These are phyloP conservation scores for Sanguinoderma infundibulare DNA, from an alignment of 1,284 basidiomycete genomes.

Conservation along the genomic window DNA sequence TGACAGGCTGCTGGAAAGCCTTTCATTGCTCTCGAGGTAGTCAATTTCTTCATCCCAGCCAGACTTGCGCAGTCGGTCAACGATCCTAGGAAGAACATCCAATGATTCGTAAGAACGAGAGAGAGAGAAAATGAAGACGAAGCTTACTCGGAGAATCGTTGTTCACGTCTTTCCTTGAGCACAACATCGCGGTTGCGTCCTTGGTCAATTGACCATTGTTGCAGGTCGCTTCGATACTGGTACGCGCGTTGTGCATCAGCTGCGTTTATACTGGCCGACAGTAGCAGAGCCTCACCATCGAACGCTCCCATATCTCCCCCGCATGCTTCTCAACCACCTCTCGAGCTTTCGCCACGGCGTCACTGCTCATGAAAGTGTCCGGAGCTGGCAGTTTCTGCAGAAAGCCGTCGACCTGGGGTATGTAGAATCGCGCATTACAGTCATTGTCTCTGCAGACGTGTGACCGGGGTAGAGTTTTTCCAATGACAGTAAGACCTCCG, in stretches of 20 bases:
- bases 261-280: neutral
- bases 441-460: too few species aligned
- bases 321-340: neutral
- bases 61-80: neutral
- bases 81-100: neutral
- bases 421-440: neutral
- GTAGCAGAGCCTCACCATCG: neutral
- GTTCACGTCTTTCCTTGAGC: neutral
- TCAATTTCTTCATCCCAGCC: neutral
- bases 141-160: neutral
- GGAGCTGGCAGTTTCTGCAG: neutral
- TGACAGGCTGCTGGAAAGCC: neutral
- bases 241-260: neutral
- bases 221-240: neutral
- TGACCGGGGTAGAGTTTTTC: neutral
- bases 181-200: neutral
- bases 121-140: neutral
- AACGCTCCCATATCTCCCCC: neutral
- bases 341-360: neutral
- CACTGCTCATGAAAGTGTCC: neutral
- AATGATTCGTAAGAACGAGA: neutral
- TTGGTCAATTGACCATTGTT: neutral
- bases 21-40: neutral
- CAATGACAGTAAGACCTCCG: neutral
- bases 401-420: neutral